Evolutionary conservation across 108 stramenopile species (phyloP), one percentile per base, ranked within the genome.

Genomic region (Aureococcus anophagefferens): DNA sequence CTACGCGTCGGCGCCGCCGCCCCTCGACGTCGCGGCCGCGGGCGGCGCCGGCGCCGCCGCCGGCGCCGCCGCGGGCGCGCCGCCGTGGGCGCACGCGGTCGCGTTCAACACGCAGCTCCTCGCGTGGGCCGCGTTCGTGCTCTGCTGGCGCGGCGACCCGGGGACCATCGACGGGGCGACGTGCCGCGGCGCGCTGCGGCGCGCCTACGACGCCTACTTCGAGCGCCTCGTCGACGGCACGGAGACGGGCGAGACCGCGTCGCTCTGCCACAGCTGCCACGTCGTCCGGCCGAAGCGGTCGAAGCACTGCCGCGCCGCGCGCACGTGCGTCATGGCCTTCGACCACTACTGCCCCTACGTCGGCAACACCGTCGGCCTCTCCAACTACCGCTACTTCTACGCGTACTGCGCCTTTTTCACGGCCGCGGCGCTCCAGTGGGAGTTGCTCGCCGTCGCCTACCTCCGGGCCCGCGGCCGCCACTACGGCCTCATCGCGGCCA

Each of bases 341-440:
- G 98, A 99, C 81, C 98, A 99, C 81, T 94, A 95, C 82, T 99
- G 98, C 76, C 94, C 96, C 29, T 99, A 95, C 74, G 90, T 98
- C 30, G 92, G 93, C 72, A 91, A 89, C 65, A 93, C 91, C 34
- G 83, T 99, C 29, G 98, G 96, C 40, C 80, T 91, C 21, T 87
- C 90, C 84, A 99, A 98, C 75, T 99, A 99, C 83, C 80, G 82
- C 33, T 94, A 85, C 68, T 99, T 99, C 77, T 94, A 86, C 63
- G 64, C 85, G 25, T 94, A 93, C 76, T 77, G 94, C 13, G 33
- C 87, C 65, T 81, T 65, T 62, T 79, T 94, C 74, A 75, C 81
- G 30, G 45, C 85, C 46, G 74, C 81, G 66, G 69, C 69, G 29
- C n/a, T 80, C 16, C 74, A 77, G 32, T 88, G 85, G 76, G 67